Percentiles rank a stretch among this genome's conserved stretches.
These are phyloP conservation scores for Apiotrichum siamense DNA, from an alignment of 1,284 basidiomycete genomes.

Conservation along the genomic window DNA sequence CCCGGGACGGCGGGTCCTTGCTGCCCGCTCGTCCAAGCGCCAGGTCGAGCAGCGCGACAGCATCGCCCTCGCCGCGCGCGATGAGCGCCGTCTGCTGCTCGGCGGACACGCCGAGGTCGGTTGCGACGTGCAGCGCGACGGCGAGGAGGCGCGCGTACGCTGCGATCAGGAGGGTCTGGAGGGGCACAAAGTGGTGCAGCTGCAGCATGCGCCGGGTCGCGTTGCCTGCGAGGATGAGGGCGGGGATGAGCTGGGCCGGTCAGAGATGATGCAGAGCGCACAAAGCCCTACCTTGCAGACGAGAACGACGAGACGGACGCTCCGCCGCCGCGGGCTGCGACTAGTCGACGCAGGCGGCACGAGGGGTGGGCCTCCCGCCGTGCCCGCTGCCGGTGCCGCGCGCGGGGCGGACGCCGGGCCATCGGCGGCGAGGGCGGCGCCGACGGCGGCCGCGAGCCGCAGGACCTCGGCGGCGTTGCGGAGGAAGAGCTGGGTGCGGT, in stretches of 20 bases:
- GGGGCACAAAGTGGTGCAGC: slow-evolving; percentile 35
- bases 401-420: no score
- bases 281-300: no score
- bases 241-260: slow-evolving; percentile 7
- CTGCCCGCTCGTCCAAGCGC: no score
- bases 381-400: background rate
- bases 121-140: slow-evolving; percentile 9
- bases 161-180: slow-evolving; percentile 29
- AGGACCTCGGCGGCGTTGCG: slow-evolving; percentile 13
- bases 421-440: background rate
- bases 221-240: slow-evolving; percentile 12
- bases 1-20: no score
- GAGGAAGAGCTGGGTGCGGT: slow-evolving; percentile 27
- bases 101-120: background rate
- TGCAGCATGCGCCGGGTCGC: slow-evolving; percentile 14
- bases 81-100: no score
- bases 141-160: slow-evolving; percentile 32
- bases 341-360: background rate
- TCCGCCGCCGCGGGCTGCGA: background rate
- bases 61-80: background rate
- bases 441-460: background rate
- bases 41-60: no score
- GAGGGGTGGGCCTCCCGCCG: background rate
- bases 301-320: no score
- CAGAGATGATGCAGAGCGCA: background rate